Percentiles rank a stretch among this genome's conserved stretches.
Conservation (phyloP, 192 early-diverging fungal genomes). For the Coemansia sp. region DNA sequence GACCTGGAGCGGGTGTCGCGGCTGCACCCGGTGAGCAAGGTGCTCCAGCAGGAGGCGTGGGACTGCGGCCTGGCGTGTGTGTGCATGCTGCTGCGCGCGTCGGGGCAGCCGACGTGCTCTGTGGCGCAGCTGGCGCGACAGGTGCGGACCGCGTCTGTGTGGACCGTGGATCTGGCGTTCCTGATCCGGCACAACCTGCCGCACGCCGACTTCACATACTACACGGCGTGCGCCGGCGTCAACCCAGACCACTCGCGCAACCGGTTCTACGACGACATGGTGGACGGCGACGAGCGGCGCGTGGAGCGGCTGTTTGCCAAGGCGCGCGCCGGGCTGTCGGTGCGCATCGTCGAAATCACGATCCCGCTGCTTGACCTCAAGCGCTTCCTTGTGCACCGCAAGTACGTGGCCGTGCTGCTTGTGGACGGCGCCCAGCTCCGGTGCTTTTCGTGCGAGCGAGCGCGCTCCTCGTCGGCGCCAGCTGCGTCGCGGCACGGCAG, state of each 20-base stretch:
- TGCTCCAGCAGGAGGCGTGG: slow-evolving; percentile 61
- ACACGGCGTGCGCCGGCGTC: slow-evolving; percentile 83
- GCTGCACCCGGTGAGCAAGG: slow-evolving; percentile 50
- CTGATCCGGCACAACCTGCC: slow-evolving; percentile 65
- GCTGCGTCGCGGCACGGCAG: slow-evolving; percentile 2
- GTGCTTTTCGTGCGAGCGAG: slow-evolving; percentile 64
- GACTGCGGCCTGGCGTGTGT: slow-evolving; percentile 89
- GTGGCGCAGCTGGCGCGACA: slow-evolving; percentile 60
- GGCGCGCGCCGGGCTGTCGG: slow-evolving; percentile 61
- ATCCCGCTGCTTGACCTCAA: slow-evolving; percentile 82
- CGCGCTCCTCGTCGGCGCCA: slow-evolving; percentile 3
- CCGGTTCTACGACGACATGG: slow-evolving; percentile 69
- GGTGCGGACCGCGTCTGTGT: slow-evolving; percentile 65
- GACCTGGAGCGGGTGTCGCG: slow-evolving; percentile 48
- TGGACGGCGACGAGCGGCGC: slow-evolving; percentile 70
- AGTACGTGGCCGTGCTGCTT: slow-evolving; percentile 76
- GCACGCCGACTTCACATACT: slow-evolving; percentile 84
- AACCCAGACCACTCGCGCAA: slow-evolving; percentile 67
- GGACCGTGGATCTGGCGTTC: slow-evolving; percentile 90
- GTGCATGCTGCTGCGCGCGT: slow-evolving; percentile 71
- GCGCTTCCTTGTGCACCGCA: slow-evolving; percentile 73
- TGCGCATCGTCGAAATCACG: slow-evolving; percentile 73
- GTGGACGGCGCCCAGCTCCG: slow-evolving; percentile 67
- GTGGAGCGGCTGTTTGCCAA: slow-evolving; percentile 75
- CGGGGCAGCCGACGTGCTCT: slow-evolving; percentile 58